Evolutionary conservation across 345 rosid species (phyloP).

Genomic region (Eucalyptus tenuipes): DNA sequence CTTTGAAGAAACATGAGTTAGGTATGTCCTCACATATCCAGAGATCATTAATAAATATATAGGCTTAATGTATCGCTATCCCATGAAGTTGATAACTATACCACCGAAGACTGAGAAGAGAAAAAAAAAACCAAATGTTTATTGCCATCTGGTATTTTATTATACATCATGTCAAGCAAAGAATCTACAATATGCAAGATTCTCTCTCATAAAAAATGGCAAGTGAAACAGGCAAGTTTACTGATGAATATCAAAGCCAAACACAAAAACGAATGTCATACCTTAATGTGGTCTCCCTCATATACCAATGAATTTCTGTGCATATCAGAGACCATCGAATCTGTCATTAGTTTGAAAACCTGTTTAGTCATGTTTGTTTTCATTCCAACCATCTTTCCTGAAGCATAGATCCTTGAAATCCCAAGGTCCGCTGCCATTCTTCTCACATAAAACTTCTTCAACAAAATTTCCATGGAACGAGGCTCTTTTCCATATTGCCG

Average conservation of each 20-base stretch:
- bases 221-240: not conserved
- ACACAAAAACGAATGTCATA: conserved; percentile 4
- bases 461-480: conserved; percentile 70
- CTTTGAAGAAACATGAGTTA: not conserved
- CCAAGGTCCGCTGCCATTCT: conserved; percentile 99
- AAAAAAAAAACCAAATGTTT: not conserved
- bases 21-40: not conserved
- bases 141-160: not conserved
- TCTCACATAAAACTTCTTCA: conserved; percentile 83
- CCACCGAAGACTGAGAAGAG: not conserved
- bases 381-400: conserved; percentile 89
- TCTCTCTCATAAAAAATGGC: not conserved
- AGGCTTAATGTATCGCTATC: not conserved
- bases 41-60: not conserved
- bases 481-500: conserved; percentile 91
- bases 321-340: conserved; percentile 59
- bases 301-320: conserved; percentile 53
- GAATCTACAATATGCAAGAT: not conserved
- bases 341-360: conserved; percentile 77
- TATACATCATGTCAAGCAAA: not conserved
- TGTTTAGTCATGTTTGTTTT: conserved; percentile 65
- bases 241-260: not conserved
- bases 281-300: conserved; percentile 70
- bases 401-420: conserved; percentile 54
- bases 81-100: not conserved